Percentiles rank a stretch among this genome's conserved stretches.
phyloP scores from a whole-genome alignment of 768 basidiomycete species.

The Suillus variegatus region DNA sequence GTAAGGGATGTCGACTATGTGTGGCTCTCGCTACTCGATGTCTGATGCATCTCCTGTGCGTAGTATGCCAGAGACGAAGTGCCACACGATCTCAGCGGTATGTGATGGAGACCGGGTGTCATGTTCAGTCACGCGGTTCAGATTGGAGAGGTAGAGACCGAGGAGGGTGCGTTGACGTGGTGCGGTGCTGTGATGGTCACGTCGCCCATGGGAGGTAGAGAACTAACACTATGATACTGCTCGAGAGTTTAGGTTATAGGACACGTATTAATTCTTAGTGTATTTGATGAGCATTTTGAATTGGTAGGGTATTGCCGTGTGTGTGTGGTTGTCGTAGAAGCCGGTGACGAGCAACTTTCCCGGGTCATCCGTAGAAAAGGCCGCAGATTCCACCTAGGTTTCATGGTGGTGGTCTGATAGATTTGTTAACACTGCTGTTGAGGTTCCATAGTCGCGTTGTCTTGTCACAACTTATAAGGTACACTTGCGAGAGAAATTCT shows the following conservation, averaged over 20 bases:
- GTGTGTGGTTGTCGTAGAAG: neutral
- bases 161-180: neutral
- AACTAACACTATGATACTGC: neutral
- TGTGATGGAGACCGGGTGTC: neutral
- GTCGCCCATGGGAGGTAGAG: neutral
- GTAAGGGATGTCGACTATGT: neutral
- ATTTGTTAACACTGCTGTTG: neutral
- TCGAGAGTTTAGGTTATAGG: neutral
- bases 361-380: neutral
- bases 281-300: neutral
- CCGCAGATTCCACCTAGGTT: neutral
- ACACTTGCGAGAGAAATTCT: neutral
- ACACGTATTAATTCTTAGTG: neutral
- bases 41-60: neutral
- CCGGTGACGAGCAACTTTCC: neutral
- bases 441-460: neutral
- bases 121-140: neutral
- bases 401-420: neutral
- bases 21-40: neutral
- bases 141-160: neutral
- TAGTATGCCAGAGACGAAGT: neutral
- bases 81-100: too few relatives aligned
- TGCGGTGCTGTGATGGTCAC: neutral
- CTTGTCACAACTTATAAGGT: neutral
- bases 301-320: neutral